Evolutionary conservation across 345 rosid species (phyloP), one percentile per base, ranked within the genome.

Genomic region (Salix caprea): DNA sequence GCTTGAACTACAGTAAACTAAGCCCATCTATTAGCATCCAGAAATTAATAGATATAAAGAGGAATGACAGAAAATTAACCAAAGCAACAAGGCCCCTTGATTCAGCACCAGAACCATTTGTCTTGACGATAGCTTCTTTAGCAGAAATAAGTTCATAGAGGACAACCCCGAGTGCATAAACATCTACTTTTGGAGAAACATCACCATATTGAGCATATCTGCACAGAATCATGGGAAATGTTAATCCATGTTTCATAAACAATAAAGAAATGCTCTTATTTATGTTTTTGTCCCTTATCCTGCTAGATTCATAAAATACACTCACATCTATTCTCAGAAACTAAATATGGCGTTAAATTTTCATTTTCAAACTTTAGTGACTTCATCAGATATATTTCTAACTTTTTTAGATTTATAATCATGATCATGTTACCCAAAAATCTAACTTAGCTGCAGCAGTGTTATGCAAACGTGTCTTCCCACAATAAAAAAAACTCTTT

Each of bases 91-190:
- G 98, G 65, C 98, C 94, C 82, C 82, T 91, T 34, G 97, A 81
- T 71, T 92, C 97, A 72, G 90, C 75, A 67, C 42, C 24, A 13
- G 91, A 54, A 67, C 78, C 88, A 23, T 78, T 88, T 16, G 67
- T 18, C 86, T 86, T 92, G 79, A 93, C 94, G n/a, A 96, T 88
- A 16, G 98, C 98, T 24, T 86, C 91, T 83, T 93, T 96, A 5
- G 94, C 99, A 65, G 99, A 93, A 36, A 96, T 90, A 73, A 96
- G 92, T 72, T 96, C 99, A 61, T 90, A 96, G 28, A 96, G 95
- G 69, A 96, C 97, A 76, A 96, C 99, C 42, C 99, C 99, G 70
- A 96, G 92, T 19, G 99, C 99, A 64, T 86, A 96, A 32, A 96
- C 98, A 84, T 95, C 99, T 21, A 90, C 88, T 81, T 96, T 96